phyloP scores from a whole-genome alignment of 176 grass and related monocot species.

The Oryza officinalis region DNA sequence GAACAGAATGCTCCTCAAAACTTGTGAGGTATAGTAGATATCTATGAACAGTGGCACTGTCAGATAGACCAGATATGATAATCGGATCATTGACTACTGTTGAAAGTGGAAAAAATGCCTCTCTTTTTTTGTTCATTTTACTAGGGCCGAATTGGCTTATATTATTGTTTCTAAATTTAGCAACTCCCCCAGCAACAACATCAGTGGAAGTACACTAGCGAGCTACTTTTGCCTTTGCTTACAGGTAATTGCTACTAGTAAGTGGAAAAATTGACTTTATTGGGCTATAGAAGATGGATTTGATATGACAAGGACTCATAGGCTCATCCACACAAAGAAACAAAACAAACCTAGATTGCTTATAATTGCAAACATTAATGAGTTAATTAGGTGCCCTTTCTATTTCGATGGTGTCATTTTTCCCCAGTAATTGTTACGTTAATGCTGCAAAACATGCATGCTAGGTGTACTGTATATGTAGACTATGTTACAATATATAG shows the following conservation, averaged over 20 bases:
- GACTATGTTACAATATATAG: background rate
- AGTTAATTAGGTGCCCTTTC: slow-evolving; percentile 1
- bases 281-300: background rate
- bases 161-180: slow-evolving; percentile 25
- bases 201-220: background rate
- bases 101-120: background rate
- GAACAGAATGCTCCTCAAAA: too few relatives aligned
- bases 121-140: background rate
- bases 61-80: background rate
- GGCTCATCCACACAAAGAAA: slow-evolving; percentile 5
- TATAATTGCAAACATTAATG: background rate
- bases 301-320: slow-evolving; percentile 13
- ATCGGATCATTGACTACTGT: background rate
- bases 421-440: background rate
- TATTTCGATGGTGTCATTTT: background rate
- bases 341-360: background rate
- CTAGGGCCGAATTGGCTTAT: background rate
- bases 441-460: background rate
- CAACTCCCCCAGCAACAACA: background rate
- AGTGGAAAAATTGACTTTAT: slow-evolving; percentile 31
- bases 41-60: background rate
- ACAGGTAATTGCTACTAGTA: background rate
- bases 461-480: background rate
- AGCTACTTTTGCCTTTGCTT: slow-evolving; percentile 29
- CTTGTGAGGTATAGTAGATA: too few relatives aligned